Base-by-base conservation (phyloP, 352 stramenopile genomes). In the Pilasporangium apinafurcum region DNA sequence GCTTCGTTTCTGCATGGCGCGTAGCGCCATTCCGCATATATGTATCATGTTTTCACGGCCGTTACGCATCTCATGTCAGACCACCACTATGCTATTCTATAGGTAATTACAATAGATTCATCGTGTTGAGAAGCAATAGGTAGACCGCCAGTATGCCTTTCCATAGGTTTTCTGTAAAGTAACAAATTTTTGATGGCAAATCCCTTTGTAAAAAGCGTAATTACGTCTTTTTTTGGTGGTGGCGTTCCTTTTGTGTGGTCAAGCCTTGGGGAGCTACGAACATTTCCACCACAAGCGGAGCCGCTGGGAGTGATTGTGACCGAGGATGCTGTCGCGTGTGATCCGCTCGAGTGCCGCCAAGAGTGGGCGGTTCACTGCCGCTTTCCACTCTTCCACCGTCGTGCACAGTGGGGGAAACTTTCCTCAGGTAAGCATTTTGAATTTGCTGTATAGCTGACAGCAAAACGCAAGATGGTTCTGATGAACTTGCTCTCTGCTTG, bases 311-410 rank as follows among this genome's bases (percentile, higher is more conserved):
- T n/a, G n/a, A n/a, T n/a, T n/a, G n/a, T n/a, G n/a, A n/a, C n/a
- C 36, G 24, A 47, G 37, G 51, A 88, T 88, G 75, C 61, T 88
- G 22, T 68, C 72, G 47, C 76, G 76, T 34, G 60, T 62, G 48
- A 41, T 83, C 38, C 41, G 56, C 36, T 55, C 53, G 31, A 30
- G 39, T 14, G 56, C 60, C 30, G 44, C 48, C 37, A 68, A 68
- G 42, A 56, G 37, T 25, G 10, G 31, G 30, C 24, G 16, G 44
- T 27, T 43, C 47, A 1, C 31, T 34, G 39, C 13, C 25, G 44
- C 53, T 25, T 65, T 86, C 48, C 76, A 83, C 56, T 77, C 69
- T 5, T 84, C 76, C 20, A 48, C 53, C 17, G 48, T 59, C 53
- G 58, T 44, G 14, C 30, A 56, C 40, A 74, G 67, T 51, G 55